phyloP scores from a whole-genome alignment of 106 monocot genomes.

The Cymbidium sinense region DNA sequence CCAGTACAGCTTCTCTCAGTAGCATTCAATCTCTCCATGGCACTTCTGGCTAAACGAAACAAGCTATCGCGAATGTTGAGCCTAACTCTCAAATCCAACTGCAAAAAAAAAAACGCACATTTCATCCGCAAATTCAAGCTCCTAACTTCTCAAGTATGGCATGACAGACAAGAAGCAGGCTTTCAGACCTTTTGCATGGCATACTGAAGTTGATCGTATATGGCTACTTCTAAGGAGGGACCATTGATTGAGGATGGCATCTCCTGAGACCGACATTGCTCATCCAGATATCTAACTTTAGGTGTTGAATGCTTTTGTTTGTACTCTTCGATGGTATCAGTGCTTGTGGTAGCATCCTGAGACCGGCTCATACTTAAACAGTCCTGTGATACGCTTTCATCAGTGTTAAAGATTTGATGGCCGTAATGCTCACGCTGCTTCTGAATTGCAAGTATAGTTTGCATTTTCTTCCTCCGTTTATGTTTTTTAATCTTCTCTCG shows the following conservation, averaged over 20 bases:
- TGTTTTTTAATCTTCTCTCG: slow-evolving; percentile 91
- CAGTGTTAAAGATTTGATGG: slow-evolving; percentile 29
- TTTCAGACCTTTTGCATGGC: slow-evolving; percentile 56
- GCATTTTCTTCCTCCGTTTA: slow-evolving; percentile 69
- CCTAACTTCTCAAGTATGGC: background rate
- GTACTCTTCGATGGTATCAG: slow-evolving; percentile 14
- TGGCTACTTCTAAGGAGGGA: slow-evolving; percentile 36
- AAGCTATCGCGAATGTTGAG: slow-evolving; percentile 60
- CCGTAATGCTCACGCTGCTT: slow-evolving; percentile 69
- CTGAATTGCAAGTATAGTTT: slow-evolving; percentile 82
- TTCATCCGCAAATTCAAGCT: background rate
- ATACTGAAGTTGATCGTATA: slow-evolving; percentile 64
- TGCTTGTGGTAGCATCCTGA: background rate
- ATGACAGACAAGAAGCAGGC: background rate
- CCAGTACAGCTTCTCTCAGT: slow-evolving; percentile 40
- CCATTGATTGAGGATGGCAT: slow-evolving; percentile 31
- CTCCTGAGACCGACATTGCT: slow-evolving; percentile 26
- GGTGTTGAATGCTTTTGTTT: slow-evolving; percentile 19
- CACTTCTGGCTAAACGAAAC: slow-evolving; percentile 53
- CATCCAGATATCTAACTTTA: slow-evolving; percentile 19
- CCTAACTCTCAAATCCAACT: slow-evolving; percentile 62
- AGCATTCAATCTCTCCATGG: slow-evolving; percentile 42
- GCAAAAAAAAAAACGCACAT: slow-evolving; percentile 1
- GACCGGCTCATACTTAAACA: background rate
- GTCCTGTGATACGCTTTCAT: slow-evolving; percentile 11